Evolutionary conservation across 148 eudicot species (phyloP), one percentile per base, ranked within the genome.

Genomic region (Spergularia marina): DNA sequence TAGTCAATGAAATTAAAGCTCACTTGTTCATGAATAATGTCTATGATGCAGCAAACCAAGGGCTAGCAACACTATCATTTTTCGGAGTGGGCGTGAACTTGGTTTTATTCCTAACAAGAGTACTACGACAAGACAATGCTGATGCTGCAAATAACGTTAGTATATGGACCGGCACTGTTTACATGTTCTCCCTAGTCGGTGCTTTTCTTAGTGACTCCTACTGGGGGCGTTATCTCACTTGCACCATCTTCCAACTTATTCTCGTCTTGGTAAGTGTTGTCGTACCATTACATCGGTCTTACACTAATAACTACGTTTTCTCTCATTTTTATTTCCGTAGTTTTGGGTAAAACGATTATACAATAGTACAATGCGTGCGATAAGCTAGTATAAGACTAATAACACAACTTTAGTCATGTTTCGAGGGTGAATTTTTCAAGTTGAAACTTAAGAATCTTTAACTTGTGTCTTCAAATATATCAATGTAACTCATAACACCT

Each of bases 131-230:
- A 81, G 88, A 82, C 63, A 95, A 89, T 76, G 99, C 99, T 2
- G 70, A 57, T 53, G 97, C 99, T 1, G 96, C 97, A n/a, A 92
- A 95, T 47, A 91, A 82, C 16, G 97, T 95, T 47, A 92, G 97
- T 87, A 82, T 74, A 25, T 95, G 98, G 99, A 95, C 97, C 1
- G 99, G 97, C 64, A 92, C 97, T 6, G 97, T 95, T 39, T 95
- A 95, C 77, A 61, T 95, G 78, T 95, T 86, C 84, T 95, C 99
- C 1, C 72, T 95, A 34, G 64, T 95, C 11, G 98, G 91, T 25
- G 99, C 99, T 16, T 95, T 95, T 70, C 91, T 95, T 23, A 95
- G 99, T 41, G 99, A 95, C 74, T 95, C 99, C 0, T 95, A 95
- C 58, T 92, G 96, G 94, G 99, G 99, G 7, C 92, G 99, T 36